These are phyloP conservation scores for Eucalyptus albens DNA, from an alignment of 345 rosid species.

Conservation along the genomic window DNA sequence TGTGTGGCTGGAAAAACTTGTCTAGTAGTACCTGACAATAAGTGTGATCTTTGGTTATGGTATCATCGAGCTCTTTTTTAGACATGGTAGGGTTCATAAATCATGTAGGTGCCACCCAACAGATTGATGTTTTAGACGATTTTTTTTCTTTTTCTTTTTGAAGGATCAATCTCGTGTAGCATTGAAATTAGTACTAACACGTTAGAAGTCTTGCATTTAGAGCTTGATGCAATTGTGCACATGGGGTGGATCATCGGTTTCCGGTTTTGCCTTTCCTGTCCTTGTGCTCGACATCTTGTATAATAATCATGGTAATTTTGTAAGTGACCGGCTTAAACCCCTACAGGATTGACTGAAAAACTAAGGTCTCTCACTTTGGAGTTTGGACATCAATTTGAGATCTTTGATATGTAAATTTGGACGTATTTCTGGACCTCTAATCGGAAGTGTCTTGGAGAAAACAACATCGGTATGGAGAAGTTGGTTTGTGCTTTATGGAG, in stretches of 20 bases:
- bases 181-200: background rate
- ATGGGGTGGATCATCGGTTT: background rate
- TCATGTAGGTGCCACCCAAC: background rate
- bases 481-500: background rate
- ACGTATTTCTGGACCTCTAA: background rate
- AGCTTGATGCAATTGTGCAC: background rate
- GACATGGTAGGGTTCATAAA: background rate
- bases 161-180: background rate
- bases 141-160: background rate
- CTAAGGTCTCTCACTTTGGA: background rate
- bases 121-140: background rate
- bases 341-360: background rate
- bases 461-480: background rate
- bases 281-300: background rate
- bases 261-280: background rate
- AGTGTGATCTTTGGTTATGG: background rate
- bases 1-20: background rate
- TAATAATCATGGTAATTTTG: background rate
- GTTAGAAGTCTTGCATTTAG: background rate
- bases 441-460: background rate
- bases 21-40: background rate
- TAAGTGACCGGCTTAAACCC: background rate
- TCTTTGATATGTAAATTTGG: background rate
- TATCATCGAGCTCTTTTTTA: background rate
- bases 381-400: background rate